Percentiles rank a stretch among this genome's conserved stretches.
phyloP scores from a whole-genome alignment of 495 filamentous ascomycete genomes.

The Xylaria scruposa region DNA sequence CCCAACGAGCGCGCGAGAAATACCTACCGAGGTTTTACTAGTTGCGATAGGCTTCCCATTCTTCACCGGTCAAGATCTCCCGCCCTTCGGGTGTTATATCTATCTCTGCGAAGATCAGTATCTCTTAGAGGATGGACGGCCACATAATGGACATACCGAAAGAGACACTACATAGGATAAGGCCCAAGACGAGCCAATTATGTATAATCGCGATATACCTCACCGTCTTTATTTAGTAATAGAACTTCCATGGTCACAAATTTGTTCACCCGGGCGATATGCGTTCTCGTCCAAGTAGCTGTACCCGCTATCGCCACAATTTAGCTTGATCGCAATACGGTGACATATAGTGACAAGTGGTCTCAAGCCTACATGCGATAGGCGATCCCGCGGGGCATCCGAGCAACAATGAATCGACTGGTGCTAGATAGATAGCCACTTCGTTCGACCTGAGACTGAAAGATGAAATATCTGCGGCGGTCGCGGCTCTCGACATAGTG shows the following conservation, averaged over 20 bases:
- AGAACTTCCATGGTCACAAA: background rate
- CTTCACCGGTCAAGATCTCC: background rate
- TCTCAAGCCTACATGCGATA: background rate
- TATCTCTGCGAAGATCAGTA: background rate
- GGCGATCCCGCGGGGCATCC: constrained; percentile 15
- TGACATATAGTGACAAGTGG: background rate
- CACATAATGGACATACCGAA: background rate
- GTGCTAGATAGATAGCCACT: no score
- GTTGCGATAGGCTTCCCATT: background rate
- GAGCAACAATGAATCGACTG: no score
- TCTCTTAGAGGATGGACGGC: background rate
- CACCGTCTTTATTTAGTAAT: background rate
- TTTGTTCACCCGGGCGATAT: background rate
- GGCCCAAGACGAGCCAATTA: background rate
- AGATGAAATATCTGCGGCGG: no score
- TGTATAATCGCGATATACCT: background rate
- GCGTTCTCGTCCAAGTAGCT: background rate
- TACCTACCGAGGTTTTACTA: background rate
- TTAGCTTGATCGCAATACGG: background rate
- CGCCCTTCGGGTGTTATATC: background rate
- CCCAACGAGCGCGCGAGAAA: constrained; percentile 6
- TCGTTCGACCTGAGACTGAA: no score
- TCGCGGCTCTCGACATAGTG: no score
- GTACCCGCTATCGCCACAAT: background rate
- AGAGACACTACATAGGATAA: background rate